Conservation (phyloP, 2,329 filamentous ascomycete genomes). For the Aspergillus pseudotamarii region DNA sequence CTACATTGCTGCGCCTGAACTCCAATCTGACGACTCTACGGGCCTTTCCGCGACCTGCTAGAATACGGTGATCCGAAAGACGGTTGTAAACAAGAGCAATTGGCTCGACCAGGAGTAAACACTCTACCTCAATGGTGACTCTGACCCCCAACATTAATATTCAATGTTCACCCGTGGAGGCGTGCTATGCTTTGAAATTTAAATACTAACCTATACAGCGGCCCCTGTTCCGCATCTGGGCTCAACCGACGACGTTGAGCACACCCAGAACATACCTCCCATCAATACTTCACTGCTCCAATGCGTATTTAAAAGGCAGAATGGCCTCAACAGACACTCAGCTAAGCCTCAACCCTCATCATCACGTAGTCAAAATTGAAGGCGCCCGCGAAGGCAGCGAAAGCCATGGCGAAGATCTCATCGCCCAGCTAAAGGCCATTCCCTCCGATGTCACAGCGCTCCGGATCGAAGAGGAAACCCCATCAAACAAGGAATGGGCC, state of each 20-base stretch:
- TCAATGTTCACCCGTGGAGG: not conserved
- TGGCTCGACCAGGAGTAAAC: no score
- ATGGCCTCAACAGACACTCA: not conserved
- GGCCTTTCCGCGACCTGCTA: not conserved
- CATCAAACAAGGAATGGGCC: constrained; percentile 27
- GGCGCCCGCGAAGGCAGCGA: constrained; percentile 12
- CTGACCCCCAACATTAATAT: not conserved
- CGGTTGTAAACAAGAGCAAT: no score
- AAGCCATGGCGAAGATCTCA: constrained; percentile 12
- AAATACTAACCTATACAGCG: not conserved
- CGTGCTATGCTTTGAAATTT: not conserved
- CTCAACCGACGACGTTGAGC: not conserved
- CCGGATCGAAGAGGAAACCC: constrained; percentile 22
- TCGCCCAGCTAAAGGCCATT: constrained; percentile 22
- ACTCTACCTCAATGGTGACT: not conserved
- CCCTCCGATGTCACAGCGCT: constrained; percentile 19
- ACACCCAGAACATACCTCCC: not conserved
- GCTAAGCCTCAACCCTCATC: not conserved
- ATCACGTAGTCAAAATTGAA: constrained; percentile 15
- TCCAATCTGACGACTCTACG: no score
- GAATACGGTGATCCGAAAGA: not conserved
- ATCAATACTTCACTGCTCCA: not conserved
- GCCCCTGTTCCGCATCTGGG: not conserved
- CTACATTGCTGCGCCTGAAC: not conserved
- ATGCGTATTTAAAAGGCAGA: not conserved